phyloP scores from a whole-genome alignment of 495 filamentous ascomycete genomes.

The Penicillium taxi region DNA sequence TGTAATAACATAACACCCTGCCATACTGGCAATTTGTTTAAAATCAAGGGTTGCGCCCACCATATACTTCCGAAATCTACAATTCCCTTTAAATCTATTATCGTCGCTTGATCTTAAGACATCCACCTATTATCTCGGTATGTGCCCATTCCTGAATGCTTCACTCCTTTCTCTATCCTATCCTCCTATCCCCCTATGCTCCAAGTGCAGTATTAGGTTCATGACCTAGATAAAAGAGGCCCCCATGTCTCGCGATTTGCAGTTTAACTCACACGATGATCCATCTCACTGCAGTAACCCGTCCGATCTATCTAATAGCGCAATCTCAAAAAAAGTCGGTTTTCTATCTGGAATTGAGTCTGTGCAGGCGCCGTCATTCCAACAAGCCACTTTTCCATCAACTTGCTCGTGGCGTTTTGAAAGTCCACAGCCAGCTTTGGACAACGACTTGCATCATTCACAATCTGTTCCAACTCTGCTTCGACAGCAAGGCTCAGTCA shows the following conservation, averaged over 20 bases:
- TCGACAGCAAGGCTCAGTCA: constrained; percentile 7
- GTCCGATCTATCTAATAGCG: constrained; percentile 6
- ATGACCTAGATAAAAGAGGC: constrained; percentile 11
- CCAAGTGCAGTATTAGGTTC: constrained; percentile 12
- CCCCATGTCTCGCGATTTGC: constrained; percentile 14
- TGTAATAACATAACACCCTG: constrained; percentile 12
- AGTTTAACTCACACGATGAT: constrained; percentile 18
- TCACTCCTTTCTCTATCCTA: constrained; percentile 7
- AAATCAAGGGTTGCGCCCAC: constrained; percentile 1
- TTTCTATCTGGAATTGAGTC: constrained; percentile 10
- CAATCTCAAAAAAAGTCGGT: constrained; percentile 8
- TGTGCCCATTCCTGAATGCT: constrained; percentile 7
- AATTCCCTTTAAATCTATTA: neutral
- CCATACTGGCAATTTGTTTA: constrained; percentile 4
- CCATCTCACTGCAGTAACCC: constrained; percentile 13
- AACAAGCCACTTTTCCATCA: constrained; percentile 8
- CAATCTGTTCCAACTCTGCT: constrained; percentile 5
- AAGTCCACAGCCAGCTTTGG: constrained; percentile 4
- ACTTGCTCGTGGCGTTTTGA: constrained; percentile 10
- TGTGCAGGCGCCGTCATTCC: constrained; percentile 12
- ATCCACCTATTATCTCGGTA: constrained; percentile 16
- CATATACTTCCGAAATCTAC: neutral
- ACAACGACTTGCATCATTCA: constrained; percentile 4
- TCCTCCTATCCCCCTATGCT: constrained; percentile 10
- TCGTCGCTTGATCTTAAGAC: neutral